These are phyloP conservation scores for Marchantia polymorpha DNA, from an alignment of 225 moss, liverwort and hornwort species.

Conservation along the genomic window DNA sequence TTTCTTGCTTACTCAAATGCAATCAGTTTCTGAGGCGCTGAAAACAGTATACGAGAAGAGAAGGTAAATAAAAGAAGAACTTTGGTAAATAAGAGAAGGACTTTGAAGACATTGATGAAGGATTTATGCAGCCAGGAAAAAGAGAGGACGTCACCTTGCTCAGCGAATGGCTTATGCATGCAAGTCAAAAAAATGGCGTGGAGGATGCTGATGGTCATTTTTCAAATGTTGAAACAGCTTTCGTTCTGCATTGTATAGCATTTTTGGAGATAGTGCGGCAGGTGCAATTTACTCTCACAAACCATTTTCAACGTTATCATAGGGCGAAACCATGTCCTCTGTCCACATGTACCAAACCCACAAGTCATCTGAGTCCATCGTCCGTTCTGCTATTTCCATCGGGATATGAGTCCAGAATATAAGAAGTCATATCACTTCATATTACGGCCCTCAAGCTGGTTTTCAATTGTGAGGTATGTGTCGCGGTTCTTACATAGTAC, in stretches of 20 bases:
- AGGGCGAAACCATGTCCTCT: not conserved
- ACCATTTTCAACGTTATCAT: conserved; percentile 17
- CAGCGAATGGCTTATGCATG: conserved; percentile 91
- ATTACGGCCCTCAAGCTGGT: not conserved
- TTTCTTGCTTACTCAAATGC: not conserved
- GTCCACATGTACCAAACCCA: no score
- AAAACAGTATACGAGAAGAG: not conserved
- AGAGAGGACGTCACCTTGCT: conserved; percentile 91
- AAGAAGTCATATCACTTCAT: not conserved
- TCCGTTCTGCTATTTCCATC: not conserved
- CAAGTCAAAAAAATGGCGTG: conserved; percentile 67
- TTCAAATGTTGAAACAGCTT: conserved; percentile 73
- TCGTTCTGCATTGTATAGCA: conserved; percentile 73
- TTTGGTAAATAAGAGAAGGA: not conserved
- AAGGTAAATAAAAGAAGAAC: not conserved
- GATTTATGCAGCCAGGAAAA: conserved; percentile 78
- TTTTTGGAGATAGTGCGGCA: conserved; percentile 93
- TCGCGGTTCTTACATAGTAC: no score
- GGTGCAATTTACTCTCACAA: conserved; percentile 43
- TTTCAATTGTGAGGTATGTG: no score
- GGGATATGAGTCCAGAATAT: not conserved
- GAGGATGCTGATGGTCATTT: conserved; percentile 72
- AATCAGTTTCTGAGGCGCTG: not conserved
- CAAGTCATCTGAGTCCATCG: not conserved
- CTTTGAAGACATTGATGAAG: conserved; percentile 27